These are phyloP conservation scores for Apodospora peruviana DNA, from an alignment of 495 filamentous ascomycete species.

Conservation along the genomic window DNA sequence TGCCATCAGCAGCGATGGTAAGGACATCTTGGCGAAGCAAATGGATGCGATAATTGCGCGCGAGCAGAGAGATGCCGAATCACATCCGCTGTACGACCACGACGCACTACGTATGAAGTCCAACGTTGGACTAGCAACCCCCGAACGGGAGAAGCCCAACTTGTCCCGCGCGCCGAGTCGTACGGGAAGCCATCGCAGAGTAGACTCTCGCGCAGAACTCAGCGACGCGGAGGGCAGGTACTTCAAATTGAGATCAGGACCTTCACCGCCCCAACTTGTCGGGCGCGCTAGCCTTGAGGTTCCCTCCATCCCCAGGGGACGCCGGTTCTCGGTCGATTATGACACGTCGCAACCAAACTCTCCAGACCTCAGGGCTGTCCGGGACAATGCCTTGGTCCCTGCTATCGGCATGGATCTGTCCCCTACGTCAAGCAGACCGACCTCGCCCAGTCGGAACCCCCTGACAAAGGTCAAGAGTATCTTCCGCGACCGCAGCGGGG, in stretches of 20 bases:
- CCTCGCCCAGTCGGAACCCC: constrained; percentile 39
- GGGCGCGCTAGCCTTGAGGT: constrained; percentile 39
- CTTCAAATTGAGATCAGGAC: constrained; percentile 10
- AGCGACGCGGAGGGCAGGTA: constrained; percentile 24
- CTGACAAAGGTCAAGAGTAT: constrained; percentile 41
- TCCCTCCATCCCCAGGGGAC: constrained; percentile 13
- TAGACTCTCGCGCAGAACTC: constrained; percentile 27
- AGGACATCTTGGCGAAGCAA: constrained; percentile 58
- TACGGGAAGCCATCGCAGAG: constrained; percentile 16
- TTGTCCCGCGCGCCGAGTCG: constrained; percentile 17
- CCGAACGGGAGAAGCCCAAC: constrained; percentile 17
- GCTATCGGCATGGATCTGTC: constrained; percentile 41
- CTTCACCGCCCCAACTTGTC: constrained; percentile 20
- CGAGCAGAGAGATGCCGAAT: constrained; percentile 38
- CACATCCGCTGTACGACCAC: constrained; percentile 21
- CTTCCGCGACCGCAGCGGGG: constrained; percentile 43
- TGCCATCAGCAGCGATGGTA: constrained; percentile 36
- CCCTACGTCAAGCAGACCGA: constrained; percentile 32
- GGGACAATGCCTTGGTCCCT: constrained; percentile 27
- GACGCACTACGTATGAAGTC: constrained; percentile 25
- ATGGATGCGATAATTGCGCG: constrained; percentile 60
- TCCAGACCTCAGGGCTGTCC: constrained; percentile 25
- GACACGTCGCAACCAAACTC: constrained; percentile 37
- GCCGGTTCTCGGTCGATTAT: constrained; percentile 34
- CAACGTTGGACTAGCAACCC: constrained; percentile 20